Conservation (phyloP, 106 monocot genomes). For the Dioscorea zingiberensis region DNA sequence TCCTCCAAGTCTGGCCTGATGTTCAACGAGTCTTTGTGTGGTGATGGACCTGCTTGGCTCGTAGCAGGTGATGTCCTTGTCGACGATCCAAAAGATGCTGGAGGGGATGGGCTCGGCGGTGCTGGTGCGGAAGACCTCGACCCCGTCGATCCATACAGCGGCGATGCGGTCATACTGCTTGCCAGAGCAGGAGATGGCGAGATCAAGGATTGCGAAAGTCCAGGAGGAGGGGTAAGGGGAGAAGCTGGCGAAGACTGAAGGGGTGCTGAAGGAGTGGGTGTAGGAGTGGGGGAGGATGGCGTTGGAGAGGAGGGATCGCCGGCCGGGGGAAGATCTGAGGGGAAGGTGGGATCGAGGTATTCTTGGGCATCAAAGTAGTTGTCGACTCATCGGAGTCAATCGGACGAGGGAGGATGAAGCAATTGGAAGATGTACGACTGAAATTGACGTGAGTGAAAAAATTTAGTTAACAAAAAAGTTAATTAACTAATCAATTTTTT, state of each 20-base stretch:
- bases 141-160: constrained; percentile 72
- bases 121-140: constrained; percentile 75
- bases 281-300: constrained; percentile 50
- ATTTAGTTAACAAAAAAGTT: no score
- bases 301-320: constrained; percentile 30
- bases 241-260: constrained; percentile 34
- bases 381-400: not conserved
- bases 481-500: no score
- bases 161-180: constrained; percentile 84
- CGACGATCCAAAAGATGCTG: constrained; percentile 68
- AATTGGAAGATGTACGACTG: not conserved
- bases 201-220: constrained; percentile 34
- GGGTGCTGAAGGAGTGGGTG: constrained; percentile 56
- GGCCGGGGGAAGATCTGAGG: constrained; percentile 21
- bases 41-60: constrained; percentile 27
- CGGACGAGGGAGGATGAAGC: not conserved
- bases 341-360: constrained; percentile 57
- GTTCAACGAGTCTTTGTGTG: constrained; percentile 50
- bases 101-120: constrained; percentile 61
- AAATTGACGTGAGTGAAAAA: not conserved
- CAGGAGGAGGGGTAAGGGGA: constrained; percentile 26
- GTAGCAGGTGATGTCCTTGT: constrained; percentile 69
- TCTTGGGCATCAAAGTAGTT: constrained; percentile 22
- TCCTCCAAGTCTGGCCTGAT: constrained; percentile 40
- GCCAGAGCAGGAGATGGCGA: constrained; percentile 48